A percentile compares a stretch with the other conserved stretches of the same genome.
phyloP scores from a whole-genome alignment of 2,329 filamentous ascomycete species.

The Pseudocercospora musae region DNA sequence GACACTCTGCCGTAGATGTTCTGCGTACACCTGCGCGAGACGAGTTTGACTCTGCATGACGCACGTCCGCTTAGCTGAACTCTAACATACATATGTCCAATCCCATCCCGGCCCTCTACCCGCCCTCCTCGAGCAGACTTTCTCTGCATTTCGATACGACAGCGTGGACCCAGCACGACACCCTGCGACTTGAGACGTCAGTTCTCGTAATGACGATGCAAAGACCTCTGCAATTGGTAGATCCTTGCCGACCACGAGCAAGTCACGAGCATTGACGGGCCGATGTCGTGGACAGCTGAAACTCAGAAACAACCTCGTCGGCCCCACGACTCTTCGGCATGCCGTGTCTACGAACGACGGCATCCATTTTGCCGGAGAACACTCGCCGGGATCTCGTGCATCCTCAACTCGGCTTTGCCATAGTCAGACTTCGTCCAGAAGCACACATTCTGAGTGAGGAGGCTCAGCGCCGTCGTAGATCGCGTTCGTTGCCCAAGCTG shows the following conservation, averaged over 20 bases:
- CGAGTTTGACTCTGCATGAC: constrained; percentile 15
- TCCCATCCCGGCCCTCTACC: constrained; percentile 5
- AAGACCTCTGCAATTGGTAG: not conserved
- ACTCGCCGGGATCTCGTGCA: constrained; percentile 6
- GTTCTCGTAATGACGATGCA: constrained; percentile 12
- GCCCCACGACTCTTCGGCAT: not conserved
- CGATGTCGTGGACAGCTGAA: constrained; percentile 1
- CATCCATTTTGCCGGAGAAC: constrained; percentile 3
- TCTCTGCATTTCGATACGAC: constrained; percentile 4
- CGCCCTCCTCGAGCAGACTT: constrained; percentile 8
- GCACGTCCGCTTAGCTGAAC: constrained; percentile 7
- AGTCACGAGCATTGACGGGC: constrained; percentile 10
- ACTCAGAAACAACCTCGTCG: constrained; percentile 10
- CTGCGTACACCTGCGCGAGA: constrained; percentile 14
- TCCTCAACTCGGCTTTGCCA: not conserved
- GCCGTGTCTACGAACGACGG: constrained; percentile 2
- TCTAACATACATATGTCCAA: constrained; percentile 15
- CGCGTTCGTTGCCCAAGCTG: not conserved
- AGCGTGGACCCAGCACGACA: not conserved
- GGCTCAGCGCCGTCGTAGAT: not conserved
- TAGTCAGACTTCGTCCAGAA: not conserved
- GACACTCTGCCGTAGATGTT: constrained; percentile 7
- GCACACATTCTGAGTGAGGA: not conserved
- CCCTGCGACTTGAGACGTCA: constrained; percentile 11
- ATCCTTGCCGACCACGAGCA: constrained; percentile 16